Conservation (phyloP, 108 stramenopile species). For the Cyclostephanos invisitatus region DNA sequence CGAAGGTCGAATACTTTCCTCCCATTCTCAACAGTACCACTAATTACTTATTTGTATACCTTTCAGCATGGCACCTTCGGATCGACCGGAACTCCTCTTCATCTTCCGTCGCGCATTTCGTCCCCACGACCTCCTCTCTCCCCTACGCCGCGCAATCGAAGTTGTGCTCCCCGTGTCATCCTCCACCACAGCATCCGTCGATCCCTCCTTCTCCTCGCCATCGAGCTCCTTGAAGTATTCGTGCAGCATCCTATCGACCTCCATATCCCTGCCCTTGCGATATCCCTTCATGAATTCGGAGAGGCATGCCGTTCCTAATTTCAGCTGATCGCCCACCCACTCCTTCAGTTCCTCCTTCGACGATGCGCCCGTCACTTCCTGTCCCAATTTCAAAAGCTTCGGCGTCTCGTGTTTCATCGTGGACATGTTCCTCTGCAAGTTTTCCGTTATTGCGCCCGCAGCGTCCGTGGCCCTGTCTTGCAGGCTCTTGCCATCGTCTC, state of each 20-base stretch:
- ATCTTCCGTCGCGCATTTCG: slow-evolving; percentile 25
- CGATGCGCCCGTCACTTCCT: slow-evolving; percentile 65
- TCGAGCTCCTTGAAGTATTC: slow-evolving; percentile 78
- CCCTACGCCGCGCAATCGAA: background rate
- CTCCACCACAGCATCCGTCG: background rate
- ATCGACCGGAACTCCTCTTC: background rate
- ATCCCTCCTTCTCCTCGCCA: slow-evolving; percentile 12
- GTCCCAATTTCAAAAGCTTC: slow-evolving; percentile 51
- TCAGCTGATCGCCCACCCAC: slow-evolving; percentile 67
- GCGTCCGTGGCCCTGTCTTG: slow-evolving; percentile 31
- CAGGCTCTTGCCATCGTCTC: slow-evolving; percentile 5
- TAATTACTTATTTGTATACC: background rate
- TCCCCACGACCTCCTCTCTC: slow-evolving; percentile 32
- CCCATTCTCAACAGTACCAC: background rate
- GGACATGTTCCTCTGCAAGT: slow-evolving; percentile 63
- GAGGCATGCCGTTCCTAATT: slow-evolving; percentile 66
- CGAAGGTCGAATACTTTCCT: background rate
- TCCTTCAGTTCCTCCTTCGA: slow-evolving; percentile 61
- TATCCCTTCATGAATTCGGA: slow-evolving; percentile 86
- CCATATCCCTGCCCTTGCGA: slow-evolving; percentile 78
- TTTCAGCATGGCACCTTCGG: background rate
- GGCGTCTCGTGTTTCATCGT: slow-evolving; percentile 47
- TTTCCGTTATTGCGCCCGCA: slow-evolving; percentile 39
- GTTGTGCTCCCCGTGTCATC: background rate
- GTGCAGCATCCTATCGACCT: slow-evolving; percentile 82